Percentiles rank a stretch among this genome's conserved stretches.
These are phyloP conservation scores for Rosa chinensis DNA, from an alignment of 306 rosid species.

Conservation along the genomic window DNA sequence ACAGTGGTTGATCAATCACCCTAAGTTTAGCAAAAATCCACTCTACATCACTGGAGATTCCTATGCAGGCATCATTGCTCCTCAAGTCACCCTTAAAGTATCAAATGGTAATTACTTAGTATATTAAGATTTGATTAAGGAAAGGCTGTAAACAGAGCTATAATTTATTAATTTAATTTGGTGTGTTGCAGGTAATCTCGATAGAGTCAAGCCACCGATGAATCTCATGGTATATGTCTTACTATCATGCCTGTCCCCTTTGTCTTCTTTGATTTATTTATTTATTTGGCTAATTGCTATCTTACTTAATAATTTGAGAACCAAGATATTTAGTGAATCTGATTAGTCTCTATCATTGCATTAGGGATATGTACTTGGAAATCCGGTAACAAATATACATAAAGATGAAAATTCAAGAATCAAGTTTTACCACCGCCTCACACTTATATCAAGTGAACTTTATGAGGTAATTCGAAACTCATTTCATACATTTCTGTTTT, in stretches of 20 bases:
- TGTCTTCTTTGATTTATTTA: too few relatives aligned
- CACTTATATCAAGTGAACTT: constrained; percentile 47
- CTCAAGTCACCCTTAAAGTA: not conserved
- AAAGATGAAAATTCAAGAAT: not conserved
- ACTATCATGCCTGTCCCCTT: too few relatives aligned
- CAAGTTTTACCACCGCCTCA: constrained; percentile 39
- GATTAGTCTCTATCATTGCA: not conserved
- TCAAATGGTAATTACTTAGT: not conserved
- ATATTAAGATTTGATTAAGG: too few relatives aligned
- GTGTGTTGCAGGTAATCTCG: not conserved
- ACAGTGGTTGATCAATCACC: constrained; percentile 57
- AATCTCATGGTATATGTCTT: not conserved
- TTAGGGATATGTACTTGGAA: constrained; percentile 53
- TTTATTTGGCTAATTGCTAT: not conserved
- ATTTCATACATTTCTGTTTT: too few relatives aligned
- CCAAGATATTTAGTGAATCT: too few relatives aligned
- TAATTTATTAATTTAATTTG: too few relatives aligned
- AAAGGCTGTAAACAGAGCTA: not conserved
- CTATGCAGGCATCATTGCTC: constrained; percentile 38
- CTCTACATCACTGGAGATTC: constrained; percentile 57
- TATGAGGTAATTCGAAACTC: constrained; percentile 38
- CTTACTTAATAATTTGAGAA: not conserved
- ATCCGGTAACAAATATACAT: constrained; percentile 28
- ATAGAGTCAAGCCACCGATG: not conserved
- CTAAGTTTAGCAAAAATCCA: constrained; percentile 45